phyloP scores from a whole-genome alignment of 192 early-diverging fungal genomes.

The Backusella westeae region DNA sequence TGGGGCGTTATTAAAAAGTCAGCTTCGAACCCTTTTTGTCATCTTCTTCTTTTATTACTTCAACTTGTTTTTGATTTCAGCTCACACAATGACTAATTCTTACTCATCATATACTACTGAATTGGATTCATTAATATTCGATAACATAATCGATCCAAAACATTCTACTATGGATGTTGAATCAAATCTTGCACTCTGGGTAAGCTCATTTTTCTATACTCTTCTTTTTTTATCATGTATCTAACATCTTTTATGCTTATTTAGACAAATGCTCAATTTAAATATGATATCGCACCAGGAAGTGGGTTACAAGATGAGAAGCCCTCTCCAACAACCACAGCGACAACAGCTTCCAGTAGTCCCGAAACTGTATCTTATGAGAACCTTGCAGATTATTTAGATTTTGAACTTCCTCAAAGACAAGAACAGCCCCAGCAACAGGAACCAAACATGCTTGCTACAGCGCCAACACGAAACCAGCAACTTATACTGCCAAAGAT shows the following conservation, averaged over 20 bases:
- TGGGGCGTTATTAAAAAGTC: background rate
- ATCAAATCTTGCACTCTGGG: conserved; percentile 23
- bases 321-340: background rate
- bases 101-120: background rate
- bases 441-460: background rate
- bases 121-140: conserved; percentile 17
- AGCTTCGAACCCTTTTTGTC: conserved; percentile 1
- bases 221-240: background rate
- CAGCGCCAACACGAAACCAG: background rate
- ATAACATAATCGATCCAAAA: conserved; percentile 4
- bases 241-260: background rate
- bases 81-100: conserved; percentile 1
- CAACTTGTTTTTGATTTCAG: background rate
- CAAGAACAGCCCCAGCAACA: background rate
- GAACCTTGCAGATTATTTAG: conserved; percentile 28
- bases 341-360: background rate
- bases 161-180: background rate
- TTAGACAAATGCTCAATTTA: conserved; percentile 66
- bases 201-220: background rate
- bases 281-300: conserved; percentile 55
- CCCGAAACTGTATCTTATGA: conserved; percentile 16
- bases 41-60: background rate
- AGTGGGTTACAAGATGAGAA: conserved; percentile 33
- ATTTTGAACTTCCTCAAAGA: conserved; percentile 22
- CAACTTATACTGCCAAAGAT: conserved; percentile 8